A percentile compares a stretch with the other conserved stretches of the same genome.
phyloP scores from a whole-genome alignment of 331 rosid genomes.

The Malus hybrid region DNA sequence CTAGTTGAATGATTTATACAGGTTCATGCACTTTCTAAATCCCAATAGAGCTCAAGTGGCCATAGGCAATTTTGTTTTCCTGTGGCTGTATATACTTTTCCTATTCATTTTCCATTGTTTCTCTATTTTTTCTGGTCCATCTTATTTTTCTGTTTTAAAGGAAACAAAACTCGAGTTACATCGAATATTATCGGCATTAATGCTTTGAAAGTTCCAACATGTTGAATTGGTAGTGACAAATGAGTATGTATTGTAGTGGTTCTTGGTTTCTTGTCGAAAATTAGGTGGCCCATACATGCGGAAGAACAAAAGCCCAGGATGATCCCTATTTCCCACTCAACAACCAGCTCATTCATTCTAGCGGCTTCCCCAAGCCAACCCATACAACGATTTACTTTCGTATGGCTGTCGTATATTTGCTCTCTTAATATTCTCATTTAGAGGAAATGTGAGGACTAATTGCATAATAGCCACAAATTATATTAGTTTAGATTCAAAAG shows the following conservation, averaged over 20 bases:
- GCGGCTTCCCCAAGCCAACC: too few relatives aligned
- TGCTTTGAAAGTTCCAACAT: neutral
- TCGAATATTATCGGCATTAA: neutral
- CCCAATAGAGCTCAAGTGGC: neutral
- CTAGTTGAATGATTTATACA: slow-evolving; percentile 8
- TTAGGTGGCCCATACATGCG: neutral
- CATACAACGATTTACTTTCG: too few relatives aligned
- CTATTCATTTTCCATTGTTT: neutral
- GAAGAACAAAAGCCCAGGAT: too few relatives aligned
- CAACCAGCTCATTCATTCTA: too few relatives aligned
- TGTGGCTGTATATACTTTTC: too few relatives aligned
- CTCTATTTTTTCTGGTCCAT: too few relatives aligned
- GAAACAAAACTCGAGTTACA: neutral
- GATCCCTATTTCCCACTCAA: too few relatives aligned
- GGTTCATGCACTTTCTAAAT: slow-evolving; percentile 19
- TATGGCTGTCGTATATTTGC: too few relatives aligned
- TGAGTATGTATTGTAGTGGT: neutral
- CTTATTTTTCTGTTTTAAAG: neutral
- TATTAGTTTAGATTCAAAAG: too few relatives aligned
- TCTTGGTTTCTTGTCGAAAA: neutral
- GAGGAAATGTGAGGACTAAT: too few relatives aligned
- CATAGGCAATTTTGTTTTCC: neutral
- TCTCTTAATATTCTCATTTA: too few relatives aligned
- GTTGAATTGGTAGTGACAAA: neutral
- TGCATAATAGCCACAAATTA: too few relatives aligned